These are phyloP conservation scores for Exophiala xenobiotica DNA, from an alignment of 2,329 filamentous ascomycete genomes.

Conservation along the genomic window DNA sequence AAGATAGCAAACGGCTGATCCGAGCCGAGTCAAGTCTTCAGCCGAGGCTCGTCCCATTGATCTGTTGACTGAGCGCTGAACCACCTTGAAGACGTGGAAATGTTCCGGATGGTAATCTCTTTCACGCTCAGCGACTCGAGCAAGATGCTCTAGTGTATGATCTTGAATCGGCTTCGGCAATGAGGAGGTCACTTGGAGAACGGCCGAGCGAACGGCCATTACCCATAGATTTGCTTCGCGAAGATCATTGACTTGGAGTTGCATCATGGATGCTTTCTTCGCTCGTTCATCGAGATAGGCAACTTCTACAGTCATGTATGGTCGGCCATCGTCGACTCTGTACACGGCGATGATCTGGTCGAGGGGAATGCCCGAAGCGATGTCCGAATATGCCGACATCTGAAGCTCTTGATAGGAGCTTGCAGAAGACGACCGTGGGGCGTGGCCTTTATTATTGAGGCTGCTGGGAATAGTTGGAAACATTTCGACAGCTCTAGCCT, in stretches of 20 bases:
- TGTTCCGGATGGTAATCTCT: conserved; percentile 67
- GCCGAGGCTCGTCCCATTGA: conserved; percentile 57
- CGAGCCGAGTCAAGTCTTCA: conserved; percentile 65
- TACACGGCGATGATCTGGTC: conserved; percentile 68
- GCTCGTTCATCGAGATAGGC: conserved; percentile 66
- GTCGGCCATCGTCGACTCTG: conserved; percentile 64
- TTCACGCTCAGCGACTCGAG: conserved; percentile 62
- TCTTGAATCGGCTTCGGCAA: conserved; percentile 48
- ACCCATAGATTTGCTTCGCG: conserved; percentile 68
- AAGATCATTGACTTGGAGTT: conserved; percentile 63
- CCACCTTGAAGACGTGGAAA: conserved; percentile 68
- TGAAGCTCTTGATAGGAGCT: conserved; percentile 63
- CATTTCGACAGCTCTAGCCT: conserved; percentile 62
- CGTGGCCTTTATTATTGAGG: conserved; percentile 42
- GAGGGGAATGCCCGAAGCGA: conserved; percentile 56
- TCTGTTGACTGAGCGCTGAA: conserved; percentile 61
- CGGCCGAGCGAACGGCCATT: conserved; percentile 59
- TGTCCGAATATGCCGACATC: conserved; percentile 56
- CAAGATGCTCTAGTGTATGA: conserved; percentile 61
- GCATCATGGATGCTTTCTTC: conserved; percentile 60
- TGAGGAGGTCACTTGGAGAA: conserved; percentile 31
- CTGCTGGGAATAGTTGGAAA: conserved; percentile 55
- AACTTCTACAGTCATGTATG: conserved; percentile 66
- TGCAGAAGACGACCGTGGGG: conserved; percentile 59
- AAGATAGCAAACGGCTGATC: conserved; percentile 65